Percentiles rank a stretch among this genome's conserved stretches.
Evolutionary conservation across 169 alveolate genomes (phyloP).

Genomic region (Babesia gibsoni): DNA sequence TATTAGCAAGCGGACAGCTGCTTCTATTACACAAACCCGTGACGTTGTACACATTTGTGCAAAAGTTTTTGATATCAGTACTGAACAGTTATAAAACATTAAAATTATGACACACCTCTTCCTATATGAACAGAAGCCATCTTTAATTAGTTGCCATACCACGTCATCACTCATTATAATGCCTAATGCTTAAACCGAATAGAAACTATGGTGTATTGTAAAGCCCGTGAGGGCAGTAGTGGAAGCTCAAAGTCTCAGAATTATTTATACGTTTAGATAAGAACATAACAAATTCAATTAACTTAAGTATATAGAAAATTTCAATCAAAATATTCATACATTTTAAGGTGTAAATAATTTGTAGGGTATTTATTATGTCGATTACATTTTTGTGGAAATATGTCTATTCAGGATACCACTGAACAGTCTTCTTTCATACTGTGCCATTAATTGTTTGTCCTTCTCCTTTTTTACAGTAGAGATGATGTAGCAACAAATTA

Average conservation of each 20-base stretch:
- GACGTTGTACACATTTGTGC: conserved; percentile 87
- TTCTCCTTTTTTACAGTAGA: too few species aligned
- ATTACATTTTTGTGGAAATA: too few species aligned
- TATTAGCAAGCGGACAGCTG: conserved; percentile 98
- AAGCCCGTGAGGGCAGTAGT: neutral
- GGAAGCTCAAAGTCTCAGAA: neutral
- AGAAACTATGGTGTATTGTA: neutral
- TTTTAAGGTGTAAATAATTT: too few species aligned
- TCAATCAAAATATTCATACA: too few species aligned
- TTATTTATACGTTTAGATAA: too few species aligned
- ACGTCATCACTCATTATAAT: conserved; percentile 63
- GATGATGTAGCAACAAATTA: too few species aligned
- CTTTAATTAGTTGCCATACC: conserved; percentile 61
- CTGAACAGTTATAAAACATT: neutral
- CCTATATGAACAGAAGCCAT: conserved; percentile 59
- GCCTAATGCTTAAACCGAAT: neutral
- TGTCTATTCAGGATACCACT: too few species aligned
- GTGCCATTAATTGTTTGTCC: too few species aligned
- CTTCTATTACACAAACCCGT: conserved; percentile 97
- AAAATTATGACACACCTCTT: conserved; percentile 20
- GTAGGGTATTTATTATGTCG: too few species aligned
- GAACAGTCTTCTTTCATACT: too few species aligned
- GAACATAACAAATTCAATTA: too few species aligned
- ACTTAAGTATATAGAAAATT: too few species aligned
- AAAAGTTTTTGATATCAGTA: conserved; percentile 67